Percentiles rank a stretch among this genome's conserved stretches.
phyloP scores from a whole-genome alignment of 1,139 yeast genomes.

The Starmera stellimalicola region DNA sequence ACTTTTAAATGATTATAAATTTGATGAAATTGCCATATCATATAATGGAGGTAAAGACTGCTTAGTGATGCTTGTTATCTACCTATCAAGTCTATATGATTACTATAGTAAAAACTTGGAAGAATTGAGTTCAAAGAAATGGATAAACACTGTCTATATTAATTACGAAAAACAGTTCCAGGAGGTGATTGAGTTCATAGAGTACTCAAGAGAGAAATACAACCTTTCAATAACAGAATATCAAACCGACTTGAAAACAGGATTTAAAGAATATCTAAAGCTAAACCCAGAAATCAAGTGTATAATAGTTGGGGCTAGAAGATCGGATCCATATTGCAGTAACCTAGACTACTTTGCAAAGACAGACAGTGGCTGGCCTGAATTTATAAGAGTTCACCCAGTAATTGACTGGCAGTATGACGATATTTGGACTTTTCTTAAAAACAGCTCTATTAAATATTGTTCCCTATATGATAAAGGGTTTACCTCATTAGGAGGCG shows the following conservation, averaged over 20 bases:
- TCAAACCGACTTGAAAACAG: conserved; percentile 47
- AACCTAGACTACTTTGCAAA: conserved; percentile 43
- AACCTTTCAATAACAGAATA: conserved; percentile 37
- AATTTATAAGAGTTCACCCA: conserved; percentile 69
- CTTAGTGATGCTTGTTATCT: conserved; percentile 64
- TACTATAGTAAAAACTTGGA: conserved; percentile 16
- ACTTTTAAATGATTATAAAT: not conserved
- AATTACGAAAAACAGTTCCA: conserved; percentile 60
- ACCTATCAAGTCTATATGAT: conserved; percentile 41
- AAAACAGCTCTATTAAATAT: conserved; percentile 43
- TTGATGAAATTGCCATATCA: conserved; percentile 54
- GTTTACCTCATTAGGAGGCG: conserved; percentile 77
- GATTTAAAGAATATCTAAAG: conserved; percentile 50
- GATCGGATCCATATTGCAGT: conserved; percentile 70
- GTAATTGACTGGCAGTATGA: conserved; percentile 73
- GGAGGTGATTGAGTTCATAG: conserved; percentile 37
- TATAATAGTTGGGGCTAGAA: conserved; percentile 72
- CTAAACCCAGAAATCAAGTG: conserved; percentile 42
- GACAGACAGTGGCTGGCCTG: conserved; percentile 89
- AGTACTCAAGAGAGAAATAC: conserved; percentile 32
- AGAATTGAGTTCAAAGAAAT: conserved; percentile 26
- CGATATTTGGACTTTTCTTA: conserved; percentile 65
- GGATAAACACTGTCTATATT: conserved; percentile 58
- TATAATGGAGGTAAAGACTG: conserved; percentile 93
- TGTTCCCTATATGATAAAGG: conserved; percentile 69